Evolutionary conservation across 2,329 filamentous ascomycete species (phyloP).

Genomic region (Claviceps spartinae): DNA sequence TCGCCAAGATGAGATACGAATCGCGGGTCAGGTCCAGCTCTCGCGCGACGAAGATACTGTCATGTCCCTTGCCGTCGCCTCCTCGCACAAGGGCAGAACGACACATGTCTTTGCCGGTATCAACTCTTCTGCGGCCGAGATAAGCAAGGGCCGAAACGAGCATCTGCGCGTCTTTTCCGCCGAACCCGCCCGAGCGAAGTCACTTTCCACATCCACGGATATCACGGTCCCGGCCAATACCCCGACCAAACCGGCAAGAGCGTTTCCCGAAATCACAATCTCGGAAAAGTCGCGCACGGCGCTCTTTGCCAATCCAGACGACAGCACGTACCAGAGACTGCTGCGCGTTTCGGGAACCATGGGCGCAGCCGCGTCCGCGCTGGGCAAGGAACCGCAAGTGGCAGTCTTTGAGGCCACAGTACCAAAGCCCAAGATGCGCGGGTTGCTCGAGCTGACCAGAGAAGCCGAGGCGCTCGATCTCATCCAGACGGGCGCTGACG

Average conservation of each 20-base stretch:
- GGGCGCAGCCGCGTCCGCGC: conserved; percentile 65
- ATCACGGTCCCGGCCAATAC: conserved; percentile 7
- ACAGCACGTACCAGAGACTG: conserved; percentile 46
- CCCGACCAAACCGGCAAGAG: background rate
- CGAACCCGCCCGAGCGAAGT: conserved; percentile 20
- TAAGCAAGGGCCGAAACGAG: conserved; percentile 64
- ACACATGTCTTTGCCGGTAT: conserved; percentile 58
- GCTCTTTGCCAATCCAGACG: conserved; percentile 36
- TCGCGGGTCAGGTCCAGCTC: conserved; percentile 61
- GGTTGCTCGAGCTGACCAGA: conserved; percentile 34
- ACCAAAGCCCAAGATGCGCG: conserved; percentile 31
- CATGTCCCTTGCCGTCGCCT: conserved; percentile 63
- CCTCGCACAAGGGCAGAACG: conserved; percentile 42
- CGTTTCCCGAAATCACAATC: conserved; percentile 24
- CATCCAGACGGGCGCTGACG: conserved; percentile 41
- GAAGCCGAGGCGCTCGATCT: conserved; percentile 61
- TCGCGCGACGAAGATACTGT: conserved; percentile 81
- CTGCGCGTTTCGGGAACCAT: conserved; percentile 49
- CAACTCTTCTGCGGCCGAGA: conserved; percentile 63
- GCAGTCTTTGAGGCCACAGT: conserved; percentile 57
- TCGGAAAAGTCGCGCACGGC: conserved; percentile 37
- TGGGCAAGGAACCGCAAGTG: conserved; percentile 64
- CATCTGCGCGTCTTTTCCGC: conserved; percentile 70
- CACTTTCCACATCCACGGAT: conserved; percentile 15
- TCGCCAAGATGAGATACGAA: conserved; percentile 46